Evolutionary conservation across 1,284 basidiomycete genomes (phyloP), one percentile per base, ranked within the genome.

Genomic region (Melampsora abietis-canadensis): DNA sequence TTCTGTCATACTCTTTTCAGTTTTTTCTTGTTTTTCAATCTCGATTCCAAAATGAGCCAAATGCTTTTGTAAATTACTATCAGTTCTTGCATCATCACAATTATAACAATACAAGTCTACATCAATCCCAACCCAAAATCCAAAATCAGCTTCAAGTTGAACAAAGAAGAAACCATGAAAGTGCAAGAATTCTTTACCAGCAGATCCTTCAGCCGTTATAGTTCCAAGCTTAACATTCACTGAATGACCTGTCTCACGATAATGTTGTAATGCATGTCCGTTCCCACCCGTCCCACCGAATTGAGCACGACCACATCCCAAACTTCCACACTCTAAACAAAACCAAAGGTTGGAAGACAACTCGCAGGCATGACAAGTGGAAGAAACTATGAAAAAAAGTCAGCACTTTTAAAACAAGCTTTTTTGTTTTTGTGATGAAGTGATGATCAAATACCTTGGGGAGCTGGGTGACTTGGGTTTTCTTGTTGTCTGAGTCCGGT

Each of bases 1-100:
- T 81, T 98, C 95, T 0, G 94, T 96, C 90, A 97, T 93, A 68
- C 89, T 93, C 84, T 97, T 98, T 81, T 97, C 94, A 0, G 94
- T 98, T 84, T 98, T 98, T 31, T 85, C 89, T 80, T 92, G 89
- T 0, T 87, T 87, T 61, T 87, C 85, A 0, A 97, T 88, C 76
- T 92, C 90, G 82, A 98, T 95, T 1, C 92, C 94, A 78, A 97
- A 96, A 27, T 87, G 87, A 0, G 86, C 82, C 2, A 98, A 86
- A 82, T 98, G 94, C 0, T 81, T 77, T 0, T 89, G 85, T 3
- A 99, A 84, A 12, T 90, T 87, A 0, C 90, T 90, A 80, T 98
- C 94, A 17, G 91, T 80, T 79, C 87, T 89, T 6, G 91, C 86
- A 77, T 98, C 96, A 80, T 96, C 88, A 82, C 96, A 98, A 0